These are phyloP conservation scores for Neonothopanus nambi DNA, from an alignment of 1,284 basidiomycete species.

Conservation along the genomic window DNA sequence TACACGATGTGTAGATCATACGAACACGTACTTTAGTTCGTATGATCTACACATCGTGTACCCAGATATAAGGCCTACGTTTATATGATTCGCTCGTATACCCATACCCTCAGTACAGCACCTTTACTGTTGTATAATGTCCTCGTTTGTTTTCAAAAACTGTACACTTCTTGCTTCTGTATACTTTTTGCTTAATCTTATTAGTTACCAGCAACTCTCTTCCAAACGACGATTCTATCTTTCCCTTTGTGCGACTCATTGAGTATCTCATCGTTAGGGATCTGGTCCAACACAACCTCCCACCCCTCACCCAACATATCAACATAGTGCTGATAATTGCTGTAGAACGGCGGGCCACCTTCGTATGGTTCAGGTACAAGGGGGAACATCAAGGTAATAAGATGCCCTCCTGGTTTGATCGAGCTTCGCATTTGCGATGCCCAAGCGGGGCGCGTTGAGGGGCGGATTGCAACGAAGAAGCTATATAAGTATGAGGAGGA, in stretches of 20 bases:
- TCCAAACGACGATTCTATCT: conserved; percentile 57
- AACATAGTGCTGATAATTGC: conserved; percentile 59
- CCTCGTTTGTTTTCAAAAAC: too few species aligned
- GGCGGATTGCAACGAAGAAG: conserved; percentile 73
- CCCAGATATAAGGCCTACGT: too few species aligned
- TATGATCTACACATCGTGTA: too few species aligned
- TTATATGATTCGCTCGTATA: too few species aligned
- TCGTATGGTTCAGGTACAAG: conserved; percentile 33
- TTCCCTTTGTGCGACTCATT: conserved; percentile 39
- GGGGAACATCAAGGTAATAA: conserved; percentile 61
- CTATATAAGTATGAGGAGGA: conserved; percentile 32
- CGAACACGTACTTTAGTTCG: too few species aligned
- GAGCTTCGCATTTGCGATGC: conserved; percentile 55
- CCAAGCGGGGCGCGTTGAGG: conserved; percentile 54
- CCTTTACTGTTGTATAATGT: too few species aligned
- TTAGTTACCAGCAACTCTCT: conserved; percentile 19
- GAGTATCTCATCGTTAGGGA: conserved; percentile 40
- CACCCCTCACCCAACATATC: conserved; percentile 54
- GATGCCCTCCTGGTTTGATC: conserved; percentile 57
- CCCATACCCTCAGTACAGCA: too few species aligned
- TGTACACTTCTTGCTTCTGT: too few species aligned
- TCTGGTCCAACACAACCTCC: conserved; percentile 54
- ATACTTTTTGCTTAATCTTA: too few species aligned
- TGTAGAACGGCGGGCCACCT: conserved; percentile 64
- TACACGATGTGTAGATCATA: too few species aligned